Base-by-base conservation (phyloP, 257 asterid genomes). In the Plectranthus barbatus region DNA sequence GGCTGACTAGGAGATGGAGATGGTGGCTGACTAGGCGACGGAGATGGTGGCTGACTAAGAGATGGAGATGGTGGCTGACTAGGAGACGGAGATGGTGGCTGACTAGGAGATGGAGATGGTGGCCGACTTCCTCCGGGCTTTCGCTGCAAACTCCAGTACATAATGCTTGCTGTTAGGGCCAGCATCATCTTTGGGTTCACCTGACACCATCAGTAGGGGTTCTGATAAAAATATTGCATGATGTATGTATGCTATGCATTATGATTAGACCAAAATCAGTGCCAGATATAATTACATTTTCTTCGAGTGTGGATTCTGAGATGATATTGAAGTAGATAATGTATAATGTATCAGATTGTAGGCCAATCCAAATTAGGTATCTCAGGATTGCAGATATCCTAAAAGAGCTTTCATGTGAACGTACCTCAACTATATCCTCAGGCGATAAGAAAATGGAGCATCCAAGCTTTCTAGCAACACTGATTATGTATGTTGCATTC, bases 171-270 rank as follows among this genome's bases (percentile, higher is more conserved):
- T 34, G 95, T 84, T 62, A 88, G 68, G 39, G 90, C 82, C 20
- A 86, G 73, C 68, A 86, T 82, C 96, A 88, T 88, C 71, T 88
- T 88, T 84, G 79, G 93, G 78, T 86, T 88, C 70, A 88, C 95
- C 94, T 87, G 74, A 34, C 20, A 51, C 70, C 59, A 65, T 5
- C 50, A 75, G 13, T 23, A 0, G 23, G 20, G 14, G 24, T 56
- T 17, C 4, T 55, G 23, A 45, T 41, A 52, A 26, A 29, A 31
- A 52, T 53, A 33, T 33, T 46, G n/a, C n/a, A 56, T 52, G 8
- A 52, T 52, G 10, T 6, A 50, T 51, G 40, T 21, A 18, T 5
- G 7, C 23, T 17, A 29, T 53, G 40, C 40, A 7, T 52, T 6
- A 52, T 24, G 13, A 24, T 52, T 20, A 6, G 24, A n/a, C 11